Conservation (phyloP, 306 rosid genomes). For the Macrotyloma uniflorum region DNA sequence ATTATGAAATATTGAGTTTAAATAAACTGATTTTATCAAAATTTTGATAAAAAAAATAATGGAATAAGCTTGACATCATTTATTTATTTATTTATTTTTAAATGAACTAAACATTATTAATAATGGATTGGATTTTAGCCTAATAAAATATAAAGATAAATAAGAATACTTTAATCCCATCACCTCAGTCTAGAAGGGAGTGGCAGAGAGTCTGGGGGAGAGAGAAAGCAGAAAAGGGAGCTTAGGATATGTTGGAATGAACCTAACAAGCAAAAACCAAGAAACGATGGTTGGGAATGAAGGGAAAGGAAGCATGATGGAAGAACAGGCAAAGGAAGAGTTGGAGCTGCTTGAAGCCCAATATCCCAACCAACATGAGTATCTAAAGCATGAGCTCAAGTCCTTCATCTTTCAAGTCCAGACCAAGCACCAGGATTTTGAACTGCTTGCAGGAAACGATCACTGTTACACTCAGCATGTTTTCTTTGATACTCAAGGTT, state of each 20-base stretch:
- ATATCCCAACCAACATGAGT: constrained; percentile 51
- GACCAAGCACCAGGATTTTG: constrained; percentile 35
- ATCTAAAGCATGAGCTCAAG: constrained; percentile 55
- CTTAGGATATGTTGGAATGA: neutral
- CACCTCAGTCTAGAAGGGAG: constrained; percentile 1
- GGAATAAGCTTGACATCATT: too few species aligned
- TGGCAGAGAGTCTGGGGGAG: neutral
- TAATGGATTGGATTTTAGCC: too few species aligned
- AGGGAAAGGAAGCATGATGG: constrained; percentile 28
- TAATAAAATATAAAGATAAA: neutral
- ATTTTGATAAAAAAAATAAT: neutral
- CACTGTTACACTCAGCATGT: neutral
- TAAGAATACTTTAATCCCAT: neutral
- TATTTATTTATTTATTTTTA: too few species aligned
- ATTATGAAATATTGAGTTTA: too few species aligned
- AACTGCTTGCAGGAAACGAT: constrained; percentile 10
- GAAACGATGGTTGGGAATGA: neutral
- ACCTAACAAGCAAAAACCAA: neutral
- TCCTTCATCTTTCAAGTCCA: constrained; percentile 50
- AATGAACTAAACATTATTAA: neutral
- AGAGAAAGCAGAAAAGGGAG: neutral
- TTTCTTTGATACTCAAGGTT: constrained; percentile 53
- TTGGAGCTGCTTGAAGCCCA: constrained; percentile 52
- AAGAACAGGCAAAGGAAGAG: constrained; percentile 58
- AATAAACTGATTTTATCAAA: neutral